Evolutionary conservation across 495 filamentous ascomycete species (phyloP).

Genomic region (Lindgomyces ingoldianus): DNA sequence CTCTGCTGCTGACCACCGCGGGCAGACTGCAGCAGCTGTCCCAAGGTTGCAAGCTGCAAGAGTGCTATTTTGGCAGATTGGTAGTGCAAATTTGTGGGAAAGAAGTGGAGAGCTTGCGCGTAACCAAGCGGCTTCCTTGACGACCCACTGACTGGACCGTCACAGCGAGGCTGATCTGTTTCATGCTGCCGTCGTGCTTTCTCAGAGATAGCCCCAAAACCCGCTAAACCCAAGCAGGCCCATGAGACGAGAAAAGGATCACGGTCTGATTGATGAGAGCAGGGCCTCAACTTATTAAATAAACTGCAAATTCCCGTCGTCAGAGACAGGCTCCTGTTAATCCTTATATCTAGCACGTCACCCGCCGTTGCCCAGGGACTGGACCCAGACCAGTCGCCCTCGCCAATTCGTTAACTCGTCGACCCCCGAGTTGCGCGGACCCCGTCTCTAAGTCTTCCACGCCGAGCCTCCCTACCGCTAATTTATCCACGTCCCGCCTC

Average conservation of each 20-base stretch:
- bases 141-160: not conserved
- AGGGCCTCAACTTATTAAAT: not conserved
- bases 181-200: conserved; percentile 3
- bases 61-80: not conserved
- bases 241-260: not conserved
- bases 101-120: conserved; percentile 11
- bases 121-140: not conserved
- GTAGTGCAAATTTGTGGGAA: conserved; percentile 8
- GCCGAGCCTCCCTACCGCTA: not conserved
- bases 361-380: not conserved
- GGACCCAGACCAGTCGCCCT: not conserved
- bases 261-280: not conserved
- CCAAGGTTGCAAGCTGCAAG: not conserved
- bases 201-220: not conserved
- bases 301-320: not conserved
- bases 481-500: not conserved
- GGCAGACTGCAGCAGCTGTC: not conserved
- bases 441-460: not conserved
- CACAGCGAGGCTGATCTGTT: conserved; percentile 7
- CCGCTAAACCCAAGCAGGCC: not conserved
- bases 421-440: not conserved
- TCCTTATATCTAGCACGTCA: conserved; percentile 3
- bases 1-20: not conserved
- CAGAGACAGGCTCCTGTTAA: not conserved
- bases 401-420: not conserved